phyloP scores from a whole-genome alignment of 2,329 filamentous ascomycete species.

The Apiospora malaysiana region DNA sequence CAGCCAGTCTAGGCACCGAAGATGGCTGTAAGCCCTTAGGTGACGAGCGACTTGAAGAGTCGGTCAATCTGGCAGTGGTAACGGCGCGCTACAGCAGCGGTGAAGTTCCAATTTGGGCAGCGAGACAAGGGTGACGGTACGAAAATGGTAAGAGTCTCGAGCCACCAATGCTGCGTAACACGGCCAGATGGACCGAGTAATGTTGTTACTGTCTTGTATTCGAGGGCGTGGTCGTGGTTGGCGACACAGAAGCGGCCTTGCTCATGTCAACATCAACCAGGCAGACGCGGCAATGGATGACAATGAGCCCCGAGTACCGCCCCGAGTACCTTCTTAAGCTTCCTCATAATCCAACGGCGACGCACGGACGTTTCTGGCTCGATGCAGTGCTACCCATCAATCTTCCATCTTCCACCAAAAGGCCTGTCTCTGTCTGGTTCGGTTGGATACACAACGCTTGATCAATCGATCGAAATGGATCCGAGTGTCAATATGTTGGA shows the following conservation, averaged over 20 bases:
- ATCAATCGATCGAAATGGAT: not conserved
- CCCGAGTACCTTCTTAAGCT: no score
- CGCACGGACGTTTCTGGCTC: constrained; percentile 1
- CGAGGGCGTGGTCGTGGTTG: not conserved
- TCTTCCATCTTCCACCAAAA: not conserved
- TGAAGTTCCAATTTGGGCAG: not conserved
- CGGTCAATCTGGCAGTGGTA: not conserved
- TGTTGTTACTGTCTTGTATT: not conserved
- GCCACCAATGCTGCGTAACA: not conserved
- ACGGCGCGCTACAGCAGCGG: constrained; percentile 8
- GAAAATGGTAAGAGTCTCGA: not conserved
- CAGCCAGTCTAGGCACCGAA: not conserved
- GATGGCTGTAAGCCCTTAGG: not conserved
- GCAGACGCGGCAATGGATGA: not conserved
- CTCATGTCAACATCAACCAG: not conserved
- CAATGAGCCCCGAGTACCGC: no score
- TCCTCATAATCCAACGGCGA: no score
- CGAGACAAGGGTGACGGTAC: not conserved
- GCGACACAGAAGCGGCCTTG: not conserved
- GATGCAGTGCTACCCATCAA: constrained; percentile 4
- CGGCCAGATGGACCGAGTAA: not conserved
- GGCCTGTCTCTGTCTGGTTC: not conserved
- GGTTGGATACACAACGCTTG: not conserved
- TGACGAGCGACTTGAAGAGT: not conserved
- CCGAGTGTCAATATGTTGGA: not conserved